These are phyloP conservation scores for Malus orientalis DNA, from an alignment of 306 rosid genomes.

Conservation along the genomic window DNA sequence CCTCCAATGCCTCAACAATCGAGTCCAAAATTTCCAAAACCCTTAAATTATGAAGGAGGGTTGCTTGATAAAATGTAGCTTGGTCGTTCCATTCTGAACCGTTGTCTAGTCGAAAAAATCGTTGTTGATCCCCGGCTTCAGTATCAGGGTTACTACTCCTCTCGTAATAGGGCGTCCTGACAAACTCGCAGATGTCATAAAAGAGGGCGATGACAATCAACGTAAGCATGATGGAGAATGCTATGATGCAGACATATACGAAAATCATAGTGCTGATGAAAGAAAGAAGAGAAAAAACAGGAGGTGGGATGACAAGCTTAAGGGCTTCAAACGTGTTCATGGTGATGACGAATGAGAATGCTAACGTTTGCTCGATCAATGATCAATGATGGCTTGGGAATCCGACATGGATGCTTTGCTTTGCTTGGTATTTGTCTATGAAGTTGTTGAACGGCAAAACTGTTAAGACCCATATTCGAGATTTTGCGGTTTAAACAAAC, in stretches of 20 bases:
- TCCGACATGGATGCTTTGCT: not conserved
- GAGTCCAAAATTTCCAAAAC: conserved; percentile 17
- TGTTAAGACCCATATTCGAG: not conserved
- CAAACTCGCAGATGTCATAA: not conserved
- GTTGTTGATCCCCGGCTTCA: not conserved
- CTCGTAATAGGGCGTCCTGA: not conserved
- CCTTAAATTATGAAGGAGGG: not conserved
- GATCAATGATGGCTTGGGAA: not conserved
- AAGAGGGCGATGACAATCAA: conserved; percentile 7
- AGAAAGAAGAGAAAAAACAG: conserved; percentile 5
- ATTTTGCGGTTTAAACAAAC: not conserved
- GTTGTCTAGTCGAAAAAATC: not conserved
- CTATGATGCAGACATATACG: conserved; percentile 16
- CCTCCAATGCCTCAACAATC: conserved; percentile 10
- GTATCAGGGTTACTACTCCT: not conserved
- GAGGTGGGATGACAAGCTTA: not conserved
- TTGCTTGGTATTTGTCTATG: conserved; percentile 2
- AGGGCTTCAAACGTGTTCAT: not conserved
- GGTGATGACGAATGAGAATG: not conserved
- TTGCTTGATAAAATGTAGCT: not conserved
- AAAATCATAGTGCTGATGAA: not conserved
- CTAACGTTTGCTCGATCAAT: not conserved
- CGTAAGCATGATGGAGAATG: conserved; percentile 10
- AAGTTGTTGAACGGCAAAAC: conserved; percentile 3
- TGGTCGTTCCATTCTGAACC: not conserved